Percentiles rank a stretch among this genome's conserved stretches.
These are phyloP conservation scores for Magnusiomyces paraingens DNA, from an alignment of 1,139 yeast genomes.

Conservation along the genomic window DNA sequence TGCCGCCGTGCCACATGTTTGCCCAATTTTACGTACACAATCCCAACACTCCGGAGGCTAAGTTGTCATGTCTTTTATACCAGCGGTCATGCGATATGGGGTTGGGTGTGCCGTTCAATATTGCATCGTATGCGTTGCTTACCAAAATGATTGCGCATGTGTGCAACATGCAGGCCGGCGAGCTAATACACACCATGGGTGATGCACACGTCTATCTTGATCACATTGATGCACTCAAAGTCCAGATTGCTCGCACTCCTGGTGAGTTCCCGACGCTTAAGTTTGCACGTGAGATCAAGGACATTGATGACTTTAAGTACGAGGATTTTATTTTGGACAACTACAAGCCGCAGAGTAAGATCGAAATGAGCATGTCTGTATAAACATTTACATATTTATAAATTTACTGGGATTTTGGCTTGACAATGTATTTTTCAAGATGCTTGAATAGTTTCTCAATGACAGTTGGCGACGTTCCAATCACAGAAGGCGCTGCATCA, in stretches of 20 bases:
- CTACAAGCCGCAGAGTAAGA: constrained; percentile 75
- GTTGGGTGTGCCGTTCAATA: constrained; percentile 94
- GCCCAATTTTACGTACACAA: constrained; percentile 90
- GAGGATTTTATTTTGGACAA: constrained; percentile 80
- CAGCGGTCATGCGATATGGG: constrained; percentile 99
- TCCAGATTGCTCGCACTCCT: constrained; percentile 71
- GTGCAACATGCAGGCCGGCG: constrained; percentile 91
- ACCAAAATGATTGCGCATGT: constrained; percentile 95
- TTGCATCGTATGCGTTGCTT: constrained; percentile 89
- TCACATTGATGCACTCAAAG: constrained; percentile 83
- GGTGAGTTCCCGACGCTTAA: constrained; percentile 69
- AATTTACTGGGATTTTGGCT: not conserved
- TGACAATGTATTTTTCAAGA: not conserved
- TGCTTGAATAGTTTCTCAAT: not conserved
- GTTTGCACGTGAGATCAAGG: constrained; percentile 58
- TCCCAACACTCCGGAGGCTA: constrained; percentile 44
- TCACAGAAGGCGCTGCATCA: constrained; percentile 2
- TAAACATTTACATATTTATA: constrained; percentile 19
- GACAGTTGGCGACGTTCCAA: not conserved
- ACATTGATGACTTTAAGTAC: constrained; percentile 78
- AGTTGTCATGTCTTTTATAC: constrained; percentile 77
- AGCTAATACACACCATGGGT: constrained; percentile 90
- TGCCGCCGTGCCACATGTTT: constrained; percentile 97
- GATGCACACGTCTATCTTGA: constrained; percentile 93
- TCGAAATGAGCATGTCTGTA: constrained; percentile 81